Evolutionary conservation across 2,329 filamentous ascomycete species (phyloP).

Genomic region (Penicillium occitanis): DNA sequence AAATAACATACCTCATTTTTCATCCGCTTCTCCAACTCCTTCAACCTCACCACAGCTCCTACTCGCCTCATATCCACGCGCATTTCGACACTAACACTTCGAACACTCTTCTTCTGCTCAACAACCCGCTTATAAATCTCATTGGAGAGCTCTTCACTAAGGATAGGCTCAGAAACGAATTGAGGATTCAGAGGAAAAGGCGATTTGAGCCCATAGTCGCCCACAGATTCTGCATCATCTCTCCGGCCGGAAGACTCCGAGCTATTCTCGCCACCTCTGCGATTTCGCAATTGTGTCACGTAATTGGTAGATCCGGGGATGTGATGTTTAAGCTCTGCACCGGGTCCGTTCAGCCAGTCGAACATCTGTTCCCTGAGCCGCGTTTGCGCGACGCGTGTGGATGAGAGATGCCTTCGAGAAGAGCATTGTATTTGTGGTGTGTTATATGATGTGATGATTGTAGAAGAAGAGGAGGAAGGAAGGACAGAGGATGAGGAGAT

Average conservation of each 20-base stretch:
- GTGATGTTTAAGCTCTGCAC: conserved; percentile 34
- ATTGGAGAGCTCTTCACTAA: conserved; percentile 71
- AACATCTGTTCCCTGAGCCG: conserved; percentile 57
- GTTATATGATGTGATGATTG: conserved; percentile 22
- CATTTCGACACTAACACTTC: conserved; percentile 73
- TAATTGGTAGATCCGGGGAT: conserved; percentile 36
- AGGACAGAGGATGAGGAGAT: conserved; percentile 34
- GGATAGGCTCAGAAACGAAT: conserved; percentile 70
- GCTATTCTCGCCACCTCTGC: conserved; percentile 9
- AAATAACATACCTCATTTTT: conserved; percentile 64
- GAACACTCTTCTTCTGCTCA: conserved; percentile 65
- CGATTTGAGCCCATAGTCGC: conserved; percentile 29
- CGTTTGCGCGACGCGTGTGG: conserved; percentile 43
- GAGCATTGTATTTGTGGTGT: conserved; percentile 23
- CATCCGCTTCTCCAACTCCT: conserved; percentile 82
- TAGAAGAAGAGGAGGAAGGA: conserved; percentile 26
- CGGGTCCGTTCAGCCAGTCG: conserved; percentile 54
- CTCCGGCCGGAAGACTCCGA: conserved; percentile 7
- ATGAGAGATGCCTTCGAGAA: conserved; percentile 35
- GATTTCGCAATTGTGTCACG: conserved; percentile 26
- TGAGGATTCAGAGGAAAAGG: conserved; percentile 74
- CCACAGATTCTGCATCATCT: conserved; percentile 1
- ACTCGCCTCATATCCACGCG: conserved; percentile 80
- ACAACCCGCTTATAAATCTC: conserved; percentile 71
- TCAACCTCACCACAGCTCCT: conserved; percentile 79